phyloP scores from a whole-genome alignment of 192 early-diverging fungal species.

The Gorgonomyces haynaldii region DNA sequence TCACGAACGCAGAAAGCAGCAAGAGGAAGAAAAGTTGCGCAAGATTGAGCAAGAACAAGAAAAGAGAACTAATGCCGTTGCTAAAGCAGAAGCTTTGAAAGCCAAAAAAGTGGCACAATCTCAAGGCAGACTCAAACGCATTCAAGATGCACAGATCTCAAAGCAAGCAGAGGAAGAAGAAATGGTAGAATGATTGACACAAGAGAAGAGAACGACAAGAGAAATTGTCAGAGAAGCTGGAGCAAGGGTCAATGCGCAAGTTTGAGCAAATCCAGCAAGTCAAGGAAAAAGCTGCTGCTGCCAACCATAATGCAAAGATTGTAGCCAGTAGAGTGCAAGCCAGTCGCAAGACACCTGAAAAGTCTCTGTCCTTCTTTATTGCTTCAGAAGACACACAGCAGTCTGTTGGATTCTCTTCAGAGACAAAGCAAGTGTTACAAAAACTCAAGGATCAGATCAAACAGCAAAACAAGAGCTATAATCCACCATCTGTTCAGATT shows the following conservation, averaged over 20 bases:
- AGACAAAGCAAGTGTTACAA: too few relatives aligned
- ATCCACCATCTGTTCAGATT: too few relatives aligned
- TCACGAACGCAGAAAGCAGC: not conserved
- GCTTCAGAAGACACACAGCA: too few relatives aligned
- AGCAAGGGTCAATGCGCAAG: not conserved
- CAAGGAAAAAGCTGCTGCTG: not conserved
- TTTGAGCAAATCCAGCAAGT: not conserved
- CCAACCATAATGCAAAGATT: conserved; percentile 1
- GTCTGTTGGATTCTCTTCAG: too few relatives aligned
- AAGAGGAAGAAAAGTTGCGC: not conserved
- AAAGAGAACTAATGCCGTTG: too few relatives aligned
- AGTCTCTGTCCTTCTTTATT: too few relatives aligned
- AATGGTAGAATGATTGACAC: not conserved
- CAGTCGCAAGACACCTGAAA: too few relatives aligned
- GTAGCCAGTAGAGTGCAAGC: not conserved
- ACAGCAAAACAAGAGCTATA: too few relatives aligned
- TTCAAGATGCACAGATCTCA: not conserved
- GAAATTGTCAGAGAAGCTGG: not conserved
- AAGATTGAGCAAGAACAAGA: not conserved
- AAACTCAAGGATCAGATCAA: too few relatives aligned
- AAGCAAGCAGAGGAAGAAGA: not conserved
- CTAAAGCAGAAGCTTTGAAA: not conserved
- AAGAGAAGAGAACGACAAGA: not conserved
- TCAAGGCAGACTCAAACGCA: not conserved
- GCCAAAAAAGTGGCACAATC: not conserved